A percentile compares a stretch with the other conserved stretches of the same genome.
These are phyloP conservation scores for Thermothielavioides terrestris DNA, from an alignment of 495 filamentous ascomycete species.

Conservation along the genomic window DNA sequence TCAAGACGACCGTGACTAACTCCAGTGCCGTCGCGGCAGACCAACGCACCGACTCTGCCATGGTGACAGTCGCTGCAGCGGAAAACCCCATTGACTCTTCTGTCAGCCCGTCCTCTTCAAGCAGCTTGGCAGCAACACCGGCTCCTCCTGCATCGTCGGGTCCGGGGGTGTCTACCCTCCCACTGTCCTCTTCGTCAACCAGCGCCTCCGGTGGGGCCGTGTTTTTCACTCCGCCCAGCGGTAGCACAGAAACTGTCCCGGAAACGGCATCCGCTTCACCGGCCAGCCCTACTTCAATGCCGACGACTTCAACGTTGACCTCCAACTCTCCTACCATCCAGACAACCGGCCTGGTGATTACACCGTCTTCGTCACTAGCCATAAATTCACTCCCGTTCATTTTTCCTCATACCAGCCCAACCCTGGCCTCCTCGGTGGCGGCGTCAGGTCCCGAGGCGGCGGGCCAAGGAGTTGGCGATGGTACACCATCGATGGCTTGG, in stretches of 20 bases:
- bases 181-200: neutral
- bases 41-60: conserved; percentile 24
- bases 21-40: conserved; percentile 10
- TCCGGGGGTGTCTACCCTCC: conserved; percentile 11
- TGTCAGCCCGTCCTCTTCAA: neutral
- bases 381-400: neutral
- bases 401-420: neutral
- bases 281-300: neutral
- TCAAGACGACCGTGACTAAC: conserved; percentile 21
- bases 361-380: neutral
- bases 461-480: neutral
- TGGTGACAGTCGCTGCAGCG: conserved; percentile 9
- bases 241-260: neutral
- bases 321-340: neutral
- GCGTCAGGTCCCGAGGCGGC: conserved; percentile 2
- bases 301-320: neutral
- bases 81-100: neutral
- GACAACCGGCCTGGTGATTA: neutral
- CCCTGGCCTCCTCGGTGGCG: neutral
- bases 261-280: no score
- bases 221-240: conserved; percentile 20
- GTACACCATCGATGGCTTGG: conserved; percentile 23
- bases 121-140: neutral
- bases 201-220: conserved; percentile 5
- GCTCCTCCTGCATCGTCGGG: neutral